Evolutionary conservation across 169 alveolate species (phyloP).

Genomic region (Neospora caninum): DNA sequence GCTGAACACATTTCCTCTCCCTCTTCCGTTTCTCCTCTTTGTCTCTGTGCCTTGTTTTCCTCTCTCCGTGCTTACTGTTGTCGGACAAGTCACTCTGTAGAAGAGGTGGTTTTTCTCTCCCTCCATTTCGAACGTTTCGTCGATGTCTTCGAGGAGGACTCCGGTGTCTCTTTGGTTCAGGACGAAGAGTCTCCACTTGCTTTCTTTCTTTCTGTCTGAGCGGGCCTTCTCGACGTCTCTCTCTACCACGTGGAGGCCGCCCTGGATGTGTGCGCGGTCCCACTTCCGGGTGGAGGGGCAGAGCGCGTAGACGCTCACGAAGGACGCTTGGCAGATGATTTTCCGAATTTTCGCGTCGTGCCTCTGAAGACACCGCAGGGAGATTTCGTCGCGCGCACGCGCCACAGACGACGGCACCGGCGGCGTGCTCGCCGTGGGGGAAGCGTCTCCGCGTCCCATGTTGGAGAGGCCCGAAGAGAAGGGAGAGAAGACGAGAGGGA

Average conservation of each 20-base stretch:
- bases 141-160: constrained; percentile 8
- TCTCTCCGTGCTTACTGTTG: not conserved
- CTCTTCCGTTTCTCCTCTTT: not conserved
- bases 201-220: not conserved
- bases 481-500: too few relatives aligned
- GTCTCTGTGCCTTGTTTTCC: not conserved
- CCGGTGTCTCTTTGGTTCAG: not conserved
- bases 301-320: constrained; percentile 6
- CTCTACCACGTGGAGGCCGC: not conserved
- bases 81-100: not conserved
- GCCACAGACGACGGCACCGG: constrained; percentile 7
- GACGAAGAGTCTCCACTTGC: not conserved
- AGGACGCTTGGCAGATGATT: not conserved
- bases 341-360: not conserved
- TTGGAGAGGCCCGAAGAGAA: not conserved
- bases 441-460: not conserved
- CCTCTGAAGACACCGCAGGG: constrained; percentile 13
- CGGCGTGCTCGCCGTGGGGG: not conserved
- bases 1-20: not conserved
- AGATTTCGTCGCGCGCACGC: constrained; percentile 17
- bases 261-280: constrained; percentile 10
- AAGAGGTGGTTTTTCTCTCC: constrained; percentile 7
- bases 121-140: constrained; percentile 16
- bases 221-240: not conserved
- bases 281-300: not conserved